phyloP scores from a whole-genome alignment of 2,329 filamentous ascomycete genomes.

The Neofusicoccum sp. region DNA sequence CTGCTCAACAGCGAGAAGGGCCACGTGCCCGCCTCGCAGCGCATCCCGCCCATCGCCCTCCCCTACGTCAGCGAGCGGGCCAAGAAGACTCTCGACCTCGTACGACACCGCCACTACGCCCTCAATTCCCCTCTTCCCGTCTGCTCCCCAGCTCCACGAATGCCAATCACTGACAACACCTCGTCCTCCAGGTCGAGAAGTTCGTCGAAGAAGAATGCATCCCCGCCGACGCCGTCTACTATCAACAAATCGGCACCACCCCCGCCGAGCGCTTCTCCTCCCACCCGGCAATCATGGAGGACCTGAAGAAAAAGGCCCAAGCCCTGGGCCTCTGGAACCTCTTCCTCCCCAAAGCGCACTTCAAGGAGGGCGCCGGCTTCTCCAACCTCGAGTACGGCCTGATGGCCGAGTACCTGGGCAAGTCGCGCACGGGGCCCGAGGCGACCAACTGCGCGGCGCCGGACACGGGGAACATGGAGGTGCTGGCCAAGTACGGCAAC shows the following conservation, averaged over 20 bases:
- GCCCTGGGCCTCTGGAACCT: slow-evolving; percentile 95
- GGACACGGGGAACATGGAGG: slow-evolving; percentile 96
- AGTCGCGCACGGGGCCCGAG: slow-evolving; percentile 70
- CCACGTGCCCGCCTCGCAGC: slow-evolving; percentile 53
- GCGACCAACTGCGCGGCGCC: slow-evolving; percentile 89
- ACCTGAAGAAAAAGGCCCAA: slow-evolving; percentile 82
- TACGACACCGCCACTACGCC: slow-evolving; percentile 36
- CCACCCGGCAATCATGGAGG: slow-evolving; percentile 81
- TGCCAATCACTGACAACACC: slow-evolving; percentile 46
- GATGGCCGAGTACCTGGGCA: slow-evolving; percentile 95
- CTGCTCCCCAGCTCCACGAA: neutral
- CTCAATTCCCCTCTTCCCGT: neutral
- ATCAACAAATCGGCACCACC: slow-evolving; percentile 77
- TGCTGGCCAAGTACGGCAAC: slow-evolving; percentile 87
- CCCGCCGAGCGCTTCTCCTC: slow-evolving; percentile 72
- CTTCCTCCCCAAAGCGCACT: slow-evolving; percentile 94
- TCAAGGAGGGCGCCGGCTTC: slow-evolving; percentile 92
- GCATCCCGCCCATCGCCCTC: slow-evolving; percentile 60
- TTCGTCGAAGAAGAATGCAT: slow-evolving; percentile 94
- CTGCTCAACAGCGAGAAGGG: slow-evolving; percentile 39
- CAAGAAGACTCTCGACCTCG: slow-evolving; percentile 78
- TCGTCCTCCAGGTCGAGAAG: slow-evolving; percentile 68
- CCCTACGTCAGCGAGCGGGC: slow-evolving; percentile 80
- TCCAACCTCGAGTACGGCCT: slow-evolving; percentile 95
- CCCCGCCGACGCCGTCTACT: slow-evolving; percentile 74